Evolutionary conservation across 768 basidiomycete species (phyloP).

Genomic region (Hericium erinaceus): DNA sequence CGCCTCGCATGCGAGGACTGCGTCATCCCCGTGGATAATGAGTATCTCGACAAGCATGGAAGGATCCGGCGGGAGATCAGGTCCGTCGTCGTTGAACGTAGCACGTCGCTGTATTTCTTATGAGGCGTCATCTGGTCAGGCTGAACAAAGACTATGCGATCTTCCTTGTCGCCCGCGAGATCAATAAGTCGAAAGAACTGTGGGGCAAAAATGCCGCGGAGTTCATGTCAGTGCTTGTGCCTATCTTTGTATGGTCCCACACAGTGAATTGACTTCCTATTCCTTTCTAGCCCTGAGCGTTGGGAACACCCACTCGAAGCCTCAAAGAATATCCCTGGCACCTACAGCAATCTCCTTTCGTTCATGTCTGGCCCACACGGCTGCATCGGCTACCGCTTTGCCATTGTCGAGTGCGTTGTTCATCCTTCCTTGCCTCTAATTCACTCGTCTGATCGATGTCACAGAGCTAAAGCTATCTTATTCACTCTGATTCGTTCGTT

Average conservation of each 20-base stretch:
- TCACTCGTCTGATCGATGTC: background rate
- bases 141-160: slow-evolving; percentile 4
- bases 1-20: slow-evolving; percentile 11
- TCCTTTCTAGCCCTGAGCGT: slow-evolving; percentile 11
- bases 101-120: background rate
- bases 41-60: slow-evolving; percentile 14
- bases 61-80: slow-evolving; percentile 7
- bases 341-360: slow-evolving; percentile 9
- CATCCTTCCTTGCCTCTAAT: background rate
- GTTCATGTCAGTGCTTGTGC: slow-evolving; percentile 15
- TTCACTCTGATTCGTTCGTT: slow-evolving; percentile 18
- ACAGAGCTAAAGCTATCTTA: slow-evolving; percentile 17
- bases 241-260: background rate
- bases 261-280: background rate
- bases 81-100: background rate
- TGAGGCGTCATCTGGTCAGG: background rate
- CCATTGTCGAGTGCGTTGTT: slow-evolving; percentile 8
- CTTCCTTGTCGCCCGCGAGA: slow-evolving; percentile 6
- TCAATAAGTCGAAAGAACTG: slow-evolving; percentile 8
- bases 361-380: slow-evolving; percentile 11
- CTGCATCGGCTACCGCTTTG: slow-evolving; percentile 15
- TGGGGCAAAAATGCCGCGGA: slow-evolving; percentile 17
- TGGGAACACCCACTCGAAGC: slow-evolving; percentile 11
- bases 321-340: slow-evolving; percentile 1
- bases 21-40: slow-evolving; percentile 9